phyloP scores from a whole-genome alignment of 148 eudicot species.

The Silene latifolia region DNA sequence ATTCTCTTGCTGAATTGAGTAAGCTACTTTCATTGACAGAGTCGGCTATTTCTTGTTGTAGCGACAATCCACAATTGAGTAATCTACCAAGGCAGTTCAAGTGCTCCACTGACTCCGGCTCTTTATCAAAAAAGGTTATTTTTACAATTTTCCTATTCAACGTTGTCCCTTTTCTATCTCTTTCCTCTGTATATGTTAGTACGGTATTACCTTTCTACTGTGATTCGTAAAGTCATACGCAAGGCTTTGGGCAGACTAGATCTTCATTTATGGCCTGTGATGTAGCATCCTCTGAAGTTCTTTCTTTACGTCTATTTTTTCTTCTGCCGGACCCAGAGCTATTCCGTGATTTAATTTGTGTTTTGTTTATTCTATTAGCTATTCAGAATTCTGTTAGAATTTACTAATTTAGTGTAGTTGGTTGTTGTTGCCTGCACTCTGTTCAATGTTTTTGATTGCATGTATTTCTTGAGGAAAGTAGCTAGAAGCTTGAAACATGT shows the following conservation, averaged over 20 bases:
- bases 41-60: constrained; percentile 23
- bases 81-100: constrained; percentile 31
- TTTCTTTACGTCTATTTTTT: not conserved
- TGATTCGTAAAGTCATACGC: too few relatives aligned
- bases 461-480: not conserved
- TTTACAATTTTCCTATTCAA: constrained; percentile 6
- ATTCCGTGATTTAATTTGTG: not conserved
- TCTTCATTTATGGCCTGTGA: not conserved
- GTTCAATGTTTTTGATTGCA: not conserved
- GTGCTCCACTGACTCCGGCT: constrained; percentile 36
- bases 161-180: not conserved
- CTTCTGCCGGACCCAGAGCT: not conserved
- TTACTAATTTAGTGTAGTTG: not conserved
- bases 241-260: not conserved
- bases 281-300: not conserved
- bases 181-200: constrained; percentile 1
- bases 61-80: constrained; percentile 33
- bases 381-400: not conserved
- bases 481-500: not conserved
- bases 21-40: constrained; percentile 47
- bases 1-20: constrained; percentile 72
- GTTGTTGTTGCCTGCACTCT: not conserved
- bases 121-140: constrained; percentile 77
- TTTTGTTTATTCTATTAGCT: not conserved
- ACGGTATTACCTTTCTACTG: not conserved